Evolutionary conservation across 2,329 filamentous ascomycete genomes (phyloP).

Genomic region (Hirsutella rhossiliensis): DNA sequence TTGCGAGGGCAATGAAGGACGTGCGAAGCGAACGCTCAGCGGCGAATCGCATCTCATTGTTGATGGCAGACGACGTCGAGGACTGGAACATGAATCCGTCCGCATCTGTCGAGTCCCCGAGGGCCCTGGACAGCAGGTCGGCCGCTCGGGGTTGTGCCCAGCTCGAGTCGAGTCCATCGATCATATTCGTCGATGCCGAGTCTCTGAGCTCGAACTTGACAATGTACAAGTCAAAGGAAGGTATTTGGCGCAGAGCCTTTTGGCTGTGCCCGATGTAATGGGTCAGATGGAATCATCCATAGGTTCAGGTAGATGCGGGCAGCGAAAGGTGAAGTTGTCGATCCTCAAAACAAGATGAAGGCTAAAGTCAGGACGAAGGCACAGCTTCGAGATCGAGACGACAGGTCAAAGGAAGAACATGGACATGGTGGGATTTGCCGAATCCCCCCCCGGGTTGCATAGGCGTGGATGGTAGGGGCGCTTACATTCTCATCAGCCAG

Average conservation of each 20-base stretch:
- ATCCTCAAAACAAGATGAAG: too few species aligned
- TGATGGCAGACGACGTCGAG: slow-evolving; percentile 33
- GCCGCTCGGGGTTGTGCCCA: slow-evolving; percentile 3
- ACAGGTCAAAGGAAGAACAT: too few species aligned
- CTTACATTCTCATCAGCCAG: too few species aligned
- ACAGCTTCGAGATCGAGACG: too few species aligned
- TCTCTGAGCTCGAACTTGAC: not conserved
- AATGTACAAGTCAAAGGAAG: not conserved
- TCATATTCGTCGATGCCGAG: not conserved
- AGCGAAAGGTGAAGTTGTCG: too few species aligned
- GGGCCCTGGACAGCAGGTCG: slow-evolving; percentile 7
- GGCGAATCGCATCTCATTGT: slow-evolving; percentile 39
- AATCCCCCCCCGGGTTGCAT: too few species aligned
- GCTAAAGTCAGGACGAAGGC: too few species aligned
- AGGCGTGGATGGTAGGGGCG: too few species aligned
- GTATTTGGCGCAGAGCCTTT: slow-evolving; percentile 9
- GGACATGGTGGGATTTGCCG: too few species aligned
- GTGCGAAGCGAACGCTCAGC: slow-evolving; percentile 46
- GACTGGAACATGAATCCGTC: slow-evolving; percentile 18
- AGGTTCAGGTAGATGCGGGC: too few species aligned
- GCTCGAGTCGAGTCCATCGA: slow-evolving; percentile 2
- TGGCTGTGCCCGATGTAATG: slow-evolving; percentile 1
- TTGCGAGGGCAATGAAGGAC: slow-evolving; percentile 47
- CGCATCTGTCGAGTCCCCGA: not conserved
- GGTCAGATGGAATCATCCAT: too few species aligned